Conservation (phyloP, 1,284 basidiomycete species). For the Malassezia vespertilionis region DNA sequence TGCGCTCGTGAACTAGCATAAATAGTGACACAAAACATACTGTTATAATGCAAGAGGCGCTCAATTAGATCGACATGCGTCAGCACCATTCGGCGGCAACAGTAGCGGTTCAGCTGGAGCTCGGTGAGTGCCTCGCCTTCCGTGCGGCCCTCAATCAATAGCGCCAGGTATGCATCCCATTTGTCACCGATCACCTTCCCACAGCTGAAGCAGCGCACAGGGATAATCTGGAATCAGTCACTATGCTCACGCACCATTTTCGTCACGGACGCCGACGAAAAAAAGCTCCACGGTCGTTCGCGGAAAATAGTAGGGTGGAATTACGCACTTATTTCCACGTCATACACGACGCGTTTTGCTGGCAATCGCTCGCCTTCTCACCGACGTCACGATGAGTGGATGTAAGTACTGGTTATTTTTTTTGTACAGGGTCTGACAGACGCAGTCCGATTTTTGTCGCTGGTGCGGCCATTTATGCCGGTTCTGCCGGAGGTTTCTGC, state of each 20-base stretch:
- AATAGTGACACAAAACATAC: constrained; percentile 56
- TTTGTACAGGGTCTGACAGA: not conserved
- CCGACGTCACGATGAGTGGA: constrained; percentile 16
- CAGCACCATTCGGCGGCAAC: constrained; percentile 91
- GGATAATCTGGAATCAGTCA: constrained; percentile 40
- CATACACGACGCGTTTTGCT: constrained; percentile 2
- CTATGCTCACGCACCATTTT: constrained; percentile 7
- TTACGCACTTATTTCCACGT: not conserved
- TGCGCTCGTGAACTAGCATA: constrained; percentile 18
- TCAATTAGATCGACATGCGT: constrained; percentile 96
- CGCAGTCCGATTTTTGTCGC: constrained; percentile 44
- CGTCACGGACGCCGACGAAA: constrained; percentile 1
- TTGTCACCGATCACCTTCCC: constrained; percentile 48
- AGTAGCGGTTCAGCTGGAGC: constrained; percentile 82
- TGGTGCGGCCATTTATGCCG: constrained; percentile 47
- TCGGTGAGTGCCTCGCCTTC: constrained; percentile 79
- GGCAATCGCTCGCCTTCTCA: constrained; percentile 12
- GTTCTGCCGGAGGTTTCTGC: constrained; percentile 46
- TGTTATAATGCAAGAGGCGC: constrained; percentile 88
- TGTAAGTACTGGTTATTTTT: too few relatives aligned
- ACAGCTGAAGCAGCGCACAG: constrained; percentile 46
- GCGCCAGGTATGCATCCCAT: constrained; percentile 45
- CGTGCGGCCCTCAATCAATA: constrained; percentile 39
- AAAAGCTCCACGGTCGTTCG: not conserved
- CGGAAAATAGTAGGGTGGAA: constrained; percentile 5